Evolutionary conservation across 176 grass and related monocot genomes (phyloP).

Genomic region (Musa itinerans): DNA sequence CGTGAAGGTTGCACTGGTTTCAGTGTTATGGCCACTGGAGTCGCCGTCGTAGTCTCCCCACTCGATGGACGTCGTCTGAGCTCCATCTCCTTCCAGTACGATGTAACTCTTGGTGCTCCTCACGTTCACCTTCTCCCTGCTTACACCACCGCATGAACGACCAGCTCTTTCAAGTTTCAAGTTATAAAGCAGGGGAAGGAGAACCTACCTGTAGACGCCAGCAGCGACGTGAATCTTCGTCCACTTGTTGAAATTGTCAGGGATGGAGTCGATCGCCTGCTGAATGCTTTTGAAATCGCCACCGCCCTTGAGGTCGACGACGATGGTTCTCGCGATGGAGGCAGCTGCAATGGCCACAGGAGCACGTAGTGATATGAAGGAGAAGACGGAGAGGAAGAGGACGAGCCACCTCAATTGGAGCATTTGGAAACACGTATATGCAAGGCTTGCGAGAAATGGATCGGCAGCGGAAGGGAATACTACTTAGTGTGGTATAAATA

Average conservation of each 20-base stretch:
- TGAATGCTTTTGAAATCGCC: slow-evolving; percentile 33
- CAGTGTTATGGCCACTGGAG: background rate
- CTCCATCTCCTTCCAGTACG: background rate
- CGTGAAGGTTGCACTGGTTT: slow-evolving; percentile 36
- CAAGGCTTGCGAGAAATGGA: too few relatives aligned
- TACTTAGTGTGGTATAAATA: too few relatives aligned
- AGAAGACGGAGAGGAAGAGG: too few relatives aligned
- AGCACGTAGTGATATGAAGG: too few relatives aligned
- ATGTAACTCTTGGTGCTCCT: background rate
- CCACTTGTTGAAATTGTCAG: slow-evolving; percentile 32
- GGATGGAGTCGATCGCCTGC: slow-evolving; percentile 31
- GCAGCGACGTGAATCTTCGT: slow-evolving; percentile 34
- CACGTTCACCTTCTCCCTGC: background rate
- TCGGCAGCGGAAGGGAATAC: too few relatives aligned
- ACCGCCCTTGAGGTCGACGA: background rate
- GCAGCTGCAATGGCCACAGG: too few relatives aligned
- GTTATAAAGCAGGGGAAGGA: background rate
- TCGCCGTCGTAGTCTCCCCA: slow-evolving; percentile 32
- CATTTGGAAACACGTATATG: too few relatives aligned
- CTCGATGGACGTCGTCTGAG: slow-evolving; percentile 24
- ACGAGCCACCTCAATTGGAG: too few relatives aligned
- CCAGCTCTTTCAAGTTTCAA: too few relatives aligned
- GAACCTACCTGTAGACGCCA: slow-evolving; percentile 37
- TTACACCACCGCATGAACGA: too few relatives aligned
- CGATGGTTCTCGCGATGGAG: background rate